These are phyloP conservation scores for Tephrocybe sp. DNA, from an alignment of 768 basidiomycete genomes.

Conservation along the genomic window DNA sequence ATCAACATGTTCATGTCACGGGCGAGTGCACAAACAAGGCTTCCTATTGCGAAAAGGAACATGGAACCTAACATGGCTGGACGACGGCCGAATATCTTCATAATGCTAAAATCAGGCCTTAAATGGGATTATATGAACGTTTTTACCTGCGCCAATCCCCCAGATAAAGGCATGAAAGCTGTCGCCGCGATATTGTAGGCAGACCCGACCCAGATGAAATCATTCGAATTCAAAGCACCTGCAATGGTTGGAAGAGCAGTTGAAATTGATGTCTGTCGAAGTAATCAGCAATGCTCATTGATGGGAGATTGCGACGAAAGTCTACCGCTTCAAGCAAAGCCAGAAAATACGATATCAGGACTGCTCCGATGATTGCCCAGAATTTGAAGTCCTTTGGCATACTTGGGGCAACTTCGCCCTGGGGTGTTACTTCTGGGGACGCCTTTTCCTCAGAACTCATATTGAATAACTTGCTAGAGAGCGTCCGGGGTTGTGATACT, in stretches of 20 bases:
- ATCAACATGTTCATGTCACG: conserved; percentile 42
- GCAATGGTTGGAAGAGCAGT: conserved; percentile 26
- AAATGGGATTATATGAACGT: neutral
- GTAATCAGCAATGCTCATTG: neutral
- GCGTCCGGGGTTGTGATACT: too few relatives aligned
- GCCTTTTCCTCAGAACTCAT: neutral
- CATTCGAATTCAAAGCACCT: conserved; percentile 28
- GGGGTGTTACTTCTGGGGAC: neutral
- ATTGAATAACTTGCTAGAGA: too few relatives aligned
- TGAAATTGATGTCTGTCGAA: conserved; percentile 16
- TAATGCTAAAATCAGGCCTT: neutral
- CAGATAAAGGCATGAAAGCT: conserved; percentile 37
- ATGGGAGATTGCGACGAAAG: neutral
- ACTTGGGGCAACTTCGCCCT: neutral
- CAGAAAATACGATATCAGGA: conserved; percentile 5
- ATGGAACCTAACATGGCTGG: conserved; percentile 30
- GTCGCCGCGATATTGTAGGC: conserved; percentile 41
- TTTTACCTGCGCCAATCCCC: conserved; percentile 22
- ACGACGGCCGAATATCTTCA: conserved; percentile 37
- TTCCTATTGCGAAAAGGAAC: conserved; percentile 40
- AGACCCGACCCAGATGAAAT: conserved; percentile 44
- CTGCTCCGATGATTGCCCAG: conserved; percentile 7
- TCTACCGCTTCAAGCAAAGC: conserved; percentile 4
- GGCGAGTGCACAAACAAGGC: conserved; percentile 40
- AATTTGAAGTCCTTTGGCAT: conserved; percentile 5